Base-by-base conservation (phyloP, 2,329 filamentous ascomycete species). In the Claviceps spartinae region DNA sequence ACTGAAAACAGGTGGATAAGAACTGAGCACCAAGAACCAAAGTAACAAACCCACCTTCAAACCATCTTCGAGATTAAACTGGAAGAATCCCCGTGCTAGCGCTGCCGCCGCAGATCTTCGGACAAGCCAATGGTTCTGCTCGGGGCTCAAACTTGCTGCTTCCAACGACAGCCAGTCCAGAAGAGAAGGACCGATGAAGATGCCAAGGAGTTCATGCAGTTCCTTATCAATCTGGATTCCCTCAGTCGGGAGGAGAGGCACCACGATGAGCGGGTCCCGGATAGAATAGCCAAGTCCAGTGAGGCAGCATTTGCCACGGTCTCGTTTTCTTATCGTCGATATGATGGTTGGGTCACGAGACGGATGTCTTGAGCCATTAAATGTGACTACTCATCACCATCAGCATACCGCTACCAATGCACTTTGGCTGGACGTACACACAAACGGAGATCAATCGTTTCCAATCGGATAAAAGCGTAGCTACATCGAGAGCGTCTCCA, bases 101-200 rank as follows among this genome's bases (percentile, higher is more conserved):
- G 57, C 56, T 20, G 46, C 50, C 24, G 57, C 54, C 22, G 55
- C 58, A 41, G 58, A 60, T 47, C 53, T 59, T 41, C 55, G 58
- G 22, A 60, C 54, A 56, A 59, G 57, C 57, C 57, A 60, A 49
- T 57, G 51, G 41, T 51, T 57, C 40, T 40, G 48, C 26, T 53
- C 47, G 16, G 43, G 9, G 43, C 48, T 42, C 22, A 38, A 46
- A n/a, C 14, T 42, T 18, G 37, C 43, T 20, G 49, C 38, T 13
- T 55, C 22, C 34, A 43, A 52, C 16, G 50, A 34, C 0, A 50
- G 0, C 54, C 52, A 52, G 43, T 52, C 49, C 20, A 36, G 45
- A 30, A 47, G n/a, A 7, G 44, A 24, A 2, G 49, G 2, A 16
- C 51, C 51, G 22, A 49, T n/a, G 41, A 42, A 49, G 34, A 24